Evolutionary conservation across 306 rosid species (phyloP), one percentile per base, ranked within the genome.

Genomic region (Psophocarpus tetragonolobus): DNA sequence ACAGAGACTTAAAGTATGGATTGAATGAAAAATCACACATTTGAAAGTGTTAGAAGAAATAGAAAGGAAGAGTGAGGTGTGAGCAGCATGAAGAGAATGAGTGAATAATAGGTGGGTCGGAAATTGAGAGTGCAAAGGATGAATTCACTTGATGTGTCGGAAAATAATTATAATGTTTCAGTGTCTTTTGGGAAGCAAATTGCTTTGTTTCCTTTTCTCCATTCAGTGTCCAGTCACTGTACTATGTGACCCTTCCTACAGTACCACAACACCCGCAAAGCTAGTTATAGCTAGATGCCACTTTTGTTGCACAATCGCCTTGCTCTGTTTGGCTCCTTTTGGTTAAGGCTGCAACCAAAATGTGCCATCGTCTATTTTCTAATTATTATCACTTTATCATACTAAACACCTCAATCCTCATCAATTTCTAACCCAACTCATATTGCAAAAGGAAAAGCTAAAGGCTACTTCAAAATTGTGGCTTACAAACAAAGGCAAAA

Each of bases 221-320:
- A 54, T 80, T 86, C 83, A 80, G 82, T 76, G 90, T 81, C 41
- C 30, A 44, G 87, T 86, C 87, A 84, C 84, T 84, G 53, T 83
- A 64, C n/a, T 45, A 20, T 44, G 76, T 74, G 87, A 81, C 84
- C 73, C 39, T 76, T 71, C 82, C 54, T 66, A 79, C 77, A 75
- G 73, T 82, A 26, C 76, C 82, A 75, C 42, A 50, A 67, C 60
- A 26, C 65, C 54, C 30, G 1, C 79, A 51, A 58, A 56, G 76
- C 83, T 71, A 51, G 24, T n/a, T 33, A 58, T 58, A 61, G 70
- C 47, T 65, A 36, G 23, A 77, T 27, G 15, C 39, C 77, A 58
- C 65, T 71, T 78, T 70, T 35, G 50, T 13, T 73, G 53, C 75
- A 26, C 35, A 45, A 67, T 45, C 4, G 51, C n/a, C 76, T 80